Evolutionary conservation across 345 rosid genomes (phyloP), one percentile per base, ranked within the genome.

Genomic region (Physaria fendleri): DNA sequence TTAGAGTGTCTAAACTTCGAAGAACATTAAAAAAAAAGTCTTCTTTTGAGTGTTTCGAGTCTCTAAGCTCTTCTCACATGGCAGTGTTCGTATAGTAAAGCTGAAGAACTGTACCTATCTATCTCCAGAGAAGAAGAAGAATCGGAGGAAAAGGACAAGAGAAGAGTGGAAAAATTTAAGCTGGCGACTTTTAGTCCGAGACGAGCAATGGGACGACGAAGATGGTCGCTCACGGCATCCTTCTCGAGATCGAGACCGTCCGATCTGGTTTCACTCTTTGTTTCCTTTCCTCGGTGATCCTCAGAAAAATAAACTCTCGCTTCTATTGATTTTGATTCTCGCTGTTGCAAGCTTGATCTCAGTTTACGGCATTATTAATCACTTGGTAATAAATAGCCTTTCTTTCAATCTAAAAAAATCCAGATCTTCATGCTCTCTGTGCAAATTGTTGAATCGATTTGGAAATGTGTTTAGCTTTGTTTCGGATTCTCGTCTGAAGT

Each of bases 211-310:
- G 99, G 78, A 62, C 46, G 82, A 78, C 58, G 82, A 79, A 71
- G 84, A 77, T 53, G 86, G 66, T 33, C 79, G 76, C 41, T 66
- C 74, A 52, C 95, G 88, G 42, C 83, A 80, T 71, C 62, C 70
- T 40, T 72, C 70, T 0, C 74, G 95, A 66, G 98, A 92, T 76
- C 97, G 92, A 22, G 97, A 83, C 73, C 96, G 92, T 32, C 66
- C 90, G 13, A 76, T 79, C 75, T 88, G 91, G 86, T 18, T 69
- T n/a, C n/a, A n/a, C n/a, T n/a, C n/a, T n/a, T n/a, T n/a, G n/a
- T n/a, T n/a, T 41, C 78, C 84, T 29, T 76, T 79, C 79, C 35
- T 78, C 65, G 67, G 78, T 11, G 99, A 94, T 69, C 85, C 75
- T 42, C 69, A 62, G 57, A 74, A 62, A 65, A 77, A 79, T 58